phyloP scores from a whole-genome alignment of 1,284 basidiomycete species.

The Sanghuangporus sanghuang region DNA sequence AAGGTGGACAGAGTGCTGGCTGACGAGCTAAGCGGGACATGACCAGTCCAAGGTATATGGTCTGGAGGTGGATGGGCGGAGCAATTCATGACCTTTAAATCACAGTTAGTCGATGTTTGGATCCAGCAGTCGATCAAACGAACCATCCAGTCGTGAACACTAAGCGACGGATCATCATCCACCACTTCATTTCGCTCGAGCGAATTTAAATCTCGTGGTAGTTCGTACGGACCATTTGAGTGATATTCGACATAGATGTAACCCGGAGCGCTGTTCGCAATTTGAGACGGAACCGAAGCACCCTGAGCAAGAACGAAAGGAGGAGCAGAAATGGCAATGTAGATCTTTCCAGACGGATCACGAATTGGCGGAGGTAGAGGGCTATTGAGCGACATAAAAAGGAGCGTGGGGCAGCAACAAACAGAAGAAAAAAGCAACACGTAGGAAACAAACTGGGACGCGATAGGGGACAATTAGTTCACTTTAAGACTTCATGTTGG shows the following conservation, averaged over 20 bases:
- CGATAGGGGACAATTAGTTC: not conserved
- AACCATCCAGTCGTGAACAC: conserved; percentile 13
- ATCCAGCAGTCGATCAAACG: not conserved
- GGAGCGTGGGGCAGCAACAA: not conserved
- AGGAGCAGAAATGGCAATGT: conserved; percentile 15
- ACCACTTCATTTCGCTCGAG: not conserved
- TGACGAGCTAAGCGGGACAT: not conserved
- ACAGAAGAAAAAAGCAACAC: not conserved
- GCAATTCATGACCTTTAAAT: not conserved
- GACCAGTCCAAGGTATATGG: conserved; percentile 15
- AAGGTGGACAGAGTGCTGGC: not conserved
- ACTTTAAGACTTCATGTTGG: not conserved
- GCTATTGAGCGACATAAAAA: conserved; percentile 9
- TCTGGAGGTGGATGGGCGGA: conserved; percentile 11
- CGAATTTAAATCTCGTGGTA: not conserved
- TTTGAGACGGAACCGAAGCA: not conserved
- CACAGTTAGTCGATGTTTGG: not conserved
- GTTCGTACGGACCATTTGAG: not conserved
- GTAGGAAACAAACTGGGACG: not conserved
- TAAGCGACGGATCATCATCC: not conserved
- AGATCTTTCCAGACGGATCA: conserved; percentile 17
- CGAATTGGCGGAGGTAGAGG: conserved; percentile 15
- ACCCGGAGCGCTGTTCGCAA: not conserved
- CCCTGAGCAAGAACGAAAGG: conserved; percentile 12
- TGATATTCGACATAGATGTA: conserved; percentile 14